Base-by-base conservation (phyloP, 495 filamentous ascomycete species). In the Aspergillus nanangensis region DNA sequence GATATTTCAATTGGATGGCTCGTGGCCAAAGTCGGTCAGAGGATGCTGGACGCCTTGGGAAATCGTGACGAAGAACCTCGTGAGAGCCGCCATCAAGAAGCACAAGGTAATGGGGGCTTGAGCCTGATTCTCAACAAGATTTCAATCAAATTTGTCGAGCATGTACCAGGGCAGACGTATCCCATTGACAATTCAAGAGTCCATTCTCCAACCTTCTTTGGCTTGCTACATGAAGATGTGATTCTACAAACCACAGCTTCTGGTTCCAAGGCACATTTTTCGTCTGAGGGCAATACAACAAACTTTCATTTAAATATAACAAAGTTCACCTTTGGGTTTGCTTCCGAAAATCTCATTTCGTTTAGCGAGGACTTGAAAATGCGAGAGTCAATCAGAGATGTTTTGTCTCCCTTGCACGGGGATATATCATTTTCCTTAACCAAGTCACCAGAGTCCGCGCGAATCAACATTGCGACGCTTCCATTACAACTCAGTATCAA, bases 401-500 rank as follows among this genome's bases (percentile, higher is more conserved):
- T 81, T 13, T 71, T 74, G 52, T 70, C 78, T 9, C 60, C 80
- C 14, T 54, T 71, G 13, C 80, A 82, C 23, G 69, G 77, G 38
- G 88, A 94, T 47, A 67, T 96, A 7, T 75, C 76, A 15, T 54
- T 91, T 21, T 79, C 78, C 22, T 43, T 87, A 3, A 68, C 52
- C 1, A 80, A 78, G 44, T 76, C 71, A 0, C 34, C 70, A 5
- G 68, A 75, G 1, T 62, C 67, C 4, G 75, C 76, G n/a, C 74
- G 75, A 34, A 61, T 88, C 19, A 79, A 86, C n/a, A 54, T 95
- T n/a, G 77, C 74, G n/a, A 95, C 90, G 2, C 72, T 93, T 11
- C 90, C 92, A 2, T 62, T 97, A 1, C 80, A 84, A 43, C 47
- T 97, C 5, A 78, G 78, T 45, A 58, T 97, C 21, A 87, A 97